Base-by-base conservation (phyloP, 169 alveolate genomes). In the Babesia bigemina region DNA sequence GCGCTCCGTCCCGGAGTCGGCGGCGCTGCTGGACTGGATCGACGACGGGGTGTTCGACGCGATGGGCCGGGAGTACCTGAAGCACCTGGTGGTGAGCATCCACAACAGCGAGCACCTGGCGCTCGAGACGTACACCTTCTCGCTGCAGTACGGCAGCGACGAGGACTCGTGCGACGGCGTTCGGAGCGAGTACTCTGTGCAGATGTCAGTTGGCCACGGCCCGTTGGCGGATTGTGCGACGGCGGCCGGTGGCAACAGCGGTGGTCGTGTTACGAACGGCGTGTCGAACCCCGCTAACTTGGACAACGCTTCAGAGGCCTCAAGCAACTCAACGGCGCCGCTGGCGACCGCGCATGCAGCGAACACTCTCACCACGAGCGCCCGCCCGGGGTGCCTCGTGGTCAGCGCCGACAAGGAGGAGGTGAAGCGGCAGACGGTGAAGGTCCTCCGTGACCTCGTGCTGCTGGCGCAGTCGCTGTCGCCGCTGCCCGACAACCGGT, bases 21-120 rank as follows among this genome's bases (percentile, higher is more conserved):
- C 81, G 3, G 71, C 75, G 44, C 77, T 79, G 42, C 69, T 92
- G 28, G 93, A 87, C 67, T 91, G 95, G 95, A 75, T 92, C 39
- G 95, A 92, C 47, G 86, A 89, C 61, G 95, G 95, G 10, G 92
- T 92, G 52, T 92, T 88, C 76, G 95, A 92, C 29, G 95, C 95
- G 2, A 75, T 92, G 79, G 92, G 85, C 57, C 49, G 53, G 26
- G 85, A 75, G 39, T 78, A 70, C 86, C 79, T 78, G n/a, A 57
- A 72, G 84, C 79, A 87, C 28, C 81, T 92, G 44, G 78, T 84
- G 33, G 70, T 92, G 53, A 79, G 86, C 62, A 92, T 91, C 12
- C 89, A 88, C 62, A 91, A 92, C 65, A 89, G 85, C 47, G 85
- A 84, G 36, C 87, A 92, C 47, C 88, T 79, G 45, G 73, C 90